Conservation (phyloP, 345 rosid genomes). For the Balakata baccata region DNA sequence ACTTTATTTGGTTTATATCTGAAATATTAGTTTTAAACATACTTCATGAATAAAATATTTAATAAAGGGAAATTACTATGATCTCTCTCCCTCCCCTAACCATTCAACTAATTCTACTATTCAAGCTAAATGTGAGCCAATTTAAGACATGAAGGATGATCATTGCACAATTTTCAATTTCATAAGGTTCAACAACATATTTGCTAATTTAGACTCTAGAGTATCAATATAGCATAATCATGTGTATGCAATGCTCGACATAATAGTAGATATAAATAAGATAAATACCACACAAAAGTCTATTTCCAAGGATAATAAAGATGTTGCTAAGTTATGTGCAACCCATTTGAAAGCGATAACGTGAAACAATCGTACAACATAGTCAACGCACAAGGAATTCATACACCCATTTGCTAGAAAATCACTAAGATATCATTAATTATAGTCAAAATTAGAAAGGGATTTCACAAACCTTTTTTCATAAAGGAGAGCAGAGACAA, state of each 20-base stretch:
- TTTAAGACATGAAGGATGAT: too few species aligned
- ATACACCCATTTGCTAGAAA: background rate
- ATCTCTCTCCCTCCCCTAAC: too few species aligned
- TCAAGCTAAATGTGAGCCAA: background rate
- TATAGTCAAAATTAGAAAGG: background rate
- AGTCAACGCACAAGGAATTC: too few species aligned
- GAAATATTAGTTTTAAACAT: too few species aligned
- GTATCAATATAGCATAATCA: too few species aligned
- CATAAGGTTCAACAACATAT: too few species aligned
- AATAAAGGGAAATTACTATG: too few species aligned
- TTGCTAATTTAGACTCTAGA: too few species aligned
- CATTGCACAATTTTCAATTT: too few species aligned
- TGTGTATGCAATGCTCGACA: background rate
- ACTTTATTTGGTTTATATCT: too few species aligned
- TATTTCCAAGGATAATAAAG: background rate
- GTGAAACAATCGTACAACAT: background rate
- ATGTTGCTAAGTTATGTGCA: background rate
- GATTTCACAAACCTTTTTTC: slow-evolving; percentile 71
- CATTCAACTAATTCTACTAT: too few species aligned
- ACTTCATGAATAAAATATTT: too few species aligned
- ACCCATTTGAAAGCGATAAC: background rate
- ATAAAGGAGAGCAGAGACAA: slow-evolving; percentile 86
- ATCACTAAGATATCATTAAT: background rate
- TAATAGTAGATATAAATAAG: background rate
- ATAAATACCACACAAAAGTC: background rate